Percentiles rank a stretch among this genome's conserved stretches.
These are phyloP conservation scores for Cryoendolithus antarcticus DNA, from an alignment of 2,329 filamentous ascomycete genomes.

Conservation along the genomic window DNA sequence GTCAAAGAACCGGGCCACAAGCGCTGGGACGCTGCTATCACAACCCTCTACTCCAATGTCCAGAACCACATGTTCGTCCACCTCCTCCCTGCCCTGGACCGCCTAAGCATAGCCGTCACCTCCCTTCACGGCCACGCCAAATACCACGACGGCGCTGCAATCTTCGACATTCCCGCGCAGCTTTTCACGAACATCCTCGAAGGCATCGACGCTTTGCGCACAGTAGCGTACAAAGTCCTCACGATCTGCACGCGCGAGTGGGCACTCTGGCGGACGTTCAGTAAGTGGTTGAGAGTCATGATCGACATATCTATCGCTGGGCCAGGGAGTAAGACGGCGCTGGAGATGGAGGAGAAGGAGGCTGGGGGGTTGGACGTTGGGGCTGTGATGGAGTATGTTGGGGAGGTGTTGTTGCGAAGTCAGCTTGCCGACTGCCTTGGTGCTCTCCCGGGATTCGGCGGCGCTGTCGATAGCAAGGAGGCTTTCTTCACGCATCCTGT, in stretches of 20 bases:
- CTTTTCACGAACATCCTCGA: constrained; percentile 43
- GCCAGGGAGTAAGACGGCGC: constrained; percentile 42
- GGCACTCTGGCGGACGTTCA: constrained; percentile 65
- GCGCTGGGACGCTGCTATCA: constrained; percentile 83
- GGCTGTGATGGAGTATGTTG: constrained; percentile 66
- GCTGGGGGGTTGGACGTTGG: constrained; percentile 57
- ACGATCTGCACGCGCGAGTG: constrained; percentile 63
- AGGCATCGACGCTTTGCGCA: constrained; percentile 59
- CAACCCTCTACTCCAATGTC: constrained; percentile 63
- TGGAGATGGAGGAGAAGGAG: constrained; percentile 68
- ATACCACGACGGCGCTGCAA: constrained; percentile 57
- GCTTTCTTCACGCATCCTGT: constrained; percentile 10
- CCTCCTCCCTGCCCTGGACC: constrained; percentile 75
- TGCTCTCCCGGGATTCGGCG: constrained; percentile 31
- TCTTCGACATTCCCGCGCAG: constrained; percentile 38
- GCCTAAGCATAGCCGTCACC: constrained; percentile 67
- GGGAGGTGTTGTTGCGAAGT: constrained; percentile 34
- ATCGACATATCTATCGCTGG: constrained; percentile 65
- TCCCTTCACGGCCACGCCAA: constrained; percentile 72
- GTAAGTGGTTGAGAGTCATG: constrained; percentile 69
- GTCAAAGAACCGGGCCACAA: constrained; percentile 46
- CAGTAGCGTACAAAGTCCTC: constrained; percentile 63
- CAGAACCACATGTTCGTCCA: constrained; percentile 73
- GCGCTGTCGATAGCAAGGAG: constrained; percentile 7
- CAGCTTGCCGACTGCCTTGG: constrained; percentile 14